Conservation (phyloP, 306 rosid species). For the Malus fusca region DNA sequence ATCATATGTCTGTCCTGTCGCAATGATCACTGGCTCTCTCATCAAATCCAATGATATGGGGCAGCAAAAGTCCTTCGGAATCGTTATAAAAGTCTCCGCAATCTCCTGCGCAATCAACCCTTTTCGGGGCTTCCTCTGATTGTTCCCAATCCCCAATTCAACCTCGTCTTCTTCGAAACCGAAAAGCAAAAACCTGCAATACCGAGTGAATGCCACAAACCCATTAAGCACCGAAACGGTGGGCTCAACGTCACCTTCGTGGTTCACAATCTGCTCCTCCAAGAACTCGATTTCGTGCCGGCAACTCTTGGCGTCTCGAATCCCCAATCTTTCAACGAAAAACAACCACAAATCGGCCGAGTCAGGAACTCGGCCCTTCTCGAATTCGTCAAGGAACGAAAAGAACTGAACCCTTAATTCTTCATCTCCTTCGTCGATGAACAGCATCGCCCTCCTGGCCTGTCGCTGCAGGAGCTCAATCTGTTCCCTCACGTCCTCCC, state of each 20-base stretch:
- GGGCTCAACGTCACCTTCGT: constrained; percentile 85
- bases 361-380: constrained; percentile 50
- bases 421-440: constrained; percentile 60
- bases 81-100: constrained; percentile 63
- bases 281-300: constrained; percentile 68
- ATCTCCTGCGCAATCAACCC: constrained; percentile 61
- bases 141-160: constrained; percentile 26
- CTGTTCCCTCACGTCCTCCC: constrained; percentile 77
- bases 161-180: constrained; percentile 84
- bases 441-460: constrained; percentile 46
- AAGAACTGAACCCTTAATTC: constrained; percentile 40
- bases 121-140: constrained; percentile 42
- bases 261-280: constrained; percentile 93
- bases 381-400: constrained; percentile 55
- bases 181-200: constrained; percentile 75
- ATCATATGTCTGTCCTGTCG: constrained; percentile 88
- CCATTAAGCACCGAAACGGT: constrained; percentile 70
- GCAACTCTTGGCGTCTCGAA: constrained; percentile 57
- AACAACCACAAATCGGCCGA: constrained; percentile 41
- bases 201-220: constrained; percentile 77
- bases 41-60: constrained; percentile 81
- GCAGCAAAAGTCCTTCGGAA: constrained; percentile 80
- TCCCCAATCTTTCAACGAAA: constrained; percentile 45
- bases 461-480: constrained; percentile 69
- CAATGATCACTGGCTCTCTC: constrained; percentile 79